Percentiles rank a stretch among this genome's conserved stretches.
phyloP scores from a whole-genome alignment of 768 basidiomycete genomes.

The Terana coerulea region DNA sequence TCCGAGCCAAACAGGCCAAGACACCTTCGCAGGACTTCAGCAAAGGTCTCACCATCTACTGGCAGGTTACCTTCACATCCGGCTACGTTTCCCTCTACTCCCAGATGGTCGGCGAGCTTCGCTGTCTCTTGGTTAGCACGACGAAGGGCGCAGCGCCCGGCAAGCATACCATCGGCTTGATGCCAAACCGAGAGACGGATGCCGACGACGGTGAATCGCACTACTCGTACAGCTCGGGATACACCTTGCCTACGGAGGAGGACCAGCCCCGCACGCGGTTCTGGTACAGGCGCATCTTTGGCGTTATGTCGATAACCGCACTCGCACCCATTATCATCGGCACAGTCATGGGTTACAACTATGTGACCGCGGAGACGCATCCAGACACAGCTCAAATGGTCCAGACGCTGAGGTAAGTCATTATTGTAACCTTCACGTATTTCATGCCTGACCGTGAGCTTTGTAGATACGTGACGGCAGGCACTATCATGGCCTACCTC shows the following conservation, averaged over 20 bases:
- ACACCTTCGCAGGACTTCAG: neutral
- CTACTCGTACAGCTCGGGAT: neutral
- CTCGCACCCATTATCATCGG: constrained; percentile 8
- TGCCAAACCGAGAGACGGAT: neutral
- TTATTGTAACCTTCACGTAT: no score
- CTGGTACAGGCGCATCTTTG: constrained; percentile 12
- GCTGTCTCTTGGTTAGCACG: constrained; percentile 9
- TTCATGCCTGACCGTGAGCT: no score
- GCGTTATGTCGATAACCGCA: neutral
- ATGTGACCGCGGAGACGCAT: constrained; percentile 9
- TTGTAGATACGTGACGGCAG: no score
- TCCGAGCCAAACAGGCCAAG: constrained; percentile 3
- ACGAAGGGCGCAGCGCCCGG: neutral
- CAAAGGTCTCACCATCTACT: constrained; percentile 8
- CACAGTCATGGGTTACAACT: constrained; percentile 8
- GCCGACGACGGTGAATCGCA: neutral
- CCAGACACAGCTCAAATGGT: neutral
- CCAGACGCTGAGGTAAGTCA: constrained; percentile 5
- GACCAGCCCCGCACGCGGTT: constrained; percentile 7
- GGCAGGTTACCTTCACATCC: constrained; percentile 9
- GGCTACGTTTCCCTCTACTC: constrained; percentile 8
- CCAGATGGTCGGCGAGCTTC: neutral
- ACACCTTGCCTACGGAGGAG: neutral
- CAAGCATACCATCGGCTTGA: neutral
- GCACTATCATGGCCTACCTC: no score